These are phyloP conservation scores for Solanum tacnaense DNA, from an alignment of 257 asterid species.

Conservation along the genomic window DNA sequence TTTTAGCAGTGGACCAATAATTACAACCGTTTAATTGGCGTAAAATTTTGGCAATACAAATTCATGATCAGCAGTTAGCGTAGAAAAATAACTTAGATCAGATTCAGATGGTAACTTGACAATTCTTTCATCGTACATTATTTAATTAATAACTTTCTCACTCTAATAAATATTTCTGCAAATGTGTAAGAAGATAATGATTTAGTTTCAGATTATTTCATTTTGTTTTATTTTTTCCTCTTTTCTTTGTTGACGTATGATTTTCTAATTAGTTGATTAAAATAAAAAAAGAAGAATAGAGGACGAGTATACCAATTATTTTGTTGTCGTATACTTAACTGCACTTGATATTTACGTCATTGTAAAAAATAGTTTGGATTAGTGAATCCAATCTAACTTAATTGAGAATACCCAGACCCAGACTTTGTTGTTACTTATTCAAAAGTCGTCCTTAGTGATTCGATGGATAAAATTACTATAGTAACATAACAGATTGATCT, in stretches of 20 bases:
- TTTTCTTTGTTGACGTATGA: background rate
- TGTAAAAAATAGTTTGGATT: background rate
- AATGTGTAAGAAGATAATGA: background rate
- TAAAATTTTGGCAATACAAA: background rate
- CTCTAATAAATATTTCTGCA: background rate
- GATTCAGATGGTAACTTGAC: background rate
- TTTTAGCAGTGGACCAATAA: background rate
- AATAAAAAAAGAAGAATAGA: background rate
- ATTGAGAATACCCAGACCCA: background rate
- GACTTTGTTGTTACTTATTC: background rate
- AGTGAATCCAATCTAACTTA: background rate
- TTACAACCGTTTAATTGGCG: background rate
- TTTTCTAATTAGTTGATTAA: background rate
- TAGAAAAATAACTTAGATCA: background rate
- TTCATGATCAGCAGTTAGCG: background rate
- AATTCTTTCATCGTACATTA: background rate
- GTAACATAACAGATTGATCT: background rate
- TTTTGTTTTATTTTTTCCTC: background rate
- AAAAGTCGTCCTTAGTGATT: accelerated
- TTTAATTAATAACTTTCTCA: background rate
- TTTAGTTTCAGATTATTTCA: background rate
- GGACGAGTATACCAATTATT: background rate
- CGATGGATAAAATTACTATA: background rate
- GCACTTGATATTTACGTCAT: background rate
- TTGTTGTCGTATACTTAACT: background rate